Conservation (phyloP, 177 flowering plant genomes). For the Vitis hybrid region DNA sequence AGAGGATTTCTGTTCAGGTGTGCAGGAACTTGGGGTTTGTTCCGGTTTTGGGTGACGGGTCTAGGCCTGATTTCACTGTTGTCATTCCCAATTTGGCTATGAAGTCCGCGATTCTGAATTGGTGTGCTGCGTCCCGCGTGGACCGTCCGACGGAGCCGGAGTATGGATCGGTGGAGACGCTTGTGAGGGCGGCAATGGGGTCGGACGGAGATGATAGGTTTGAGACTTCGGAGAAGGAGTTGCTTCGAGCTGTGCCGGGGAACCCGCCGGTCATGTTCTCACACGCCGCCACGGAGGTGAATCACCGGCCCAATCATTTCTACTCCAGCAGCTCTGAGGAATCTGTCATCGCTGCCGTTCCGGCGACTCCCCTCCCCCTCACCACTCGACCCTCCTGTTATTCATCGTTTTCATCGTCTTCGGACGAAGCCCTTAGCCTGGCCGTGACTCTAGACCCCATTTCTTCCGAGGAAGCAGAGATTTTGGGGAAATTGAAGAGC, state of each 20-base stretch:
- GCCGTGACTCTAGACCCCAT: conserved; percentile 10
- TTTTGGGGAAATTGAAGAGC: conserved; percentile 49
- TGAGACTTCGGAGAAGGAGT: conserved; percentile 48
- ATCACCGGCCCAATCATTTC: conserved; percentile 40
- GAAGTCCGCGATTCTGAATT: conserved; percentile 31
- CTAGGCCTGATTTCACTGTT: conserved; percentile 39
- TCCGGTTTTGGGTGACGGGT: conserved; percentile 27
- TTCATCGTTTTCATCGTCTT: conserved; percentile 49
- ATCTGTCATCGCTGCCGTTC: conserved; percentile 40
- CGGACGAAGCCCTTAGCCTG: conserved; percentile 25
- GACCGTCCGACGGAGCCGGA: conserved; percentile 45
- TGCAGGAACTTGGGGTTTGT: conserved; percentile 29
- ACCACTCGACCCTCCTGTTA: conserved; percentile 66
- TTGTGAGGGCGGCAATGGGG: conserved; percentile 36
- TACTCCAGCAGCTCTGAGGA: conserved; percentile 60
- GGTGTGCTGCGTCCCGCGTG: conserved; percentile 55
- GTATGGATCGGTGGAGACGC: conserved; percentile 29
- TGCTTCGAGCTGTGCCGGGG: conserved; percentile 56
- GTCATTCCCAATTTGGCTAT: conserved; percentile 38
- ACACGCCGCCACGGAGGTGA: conserved; percentile 63
- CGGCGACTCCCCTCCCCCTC: conserved; percentile 52
- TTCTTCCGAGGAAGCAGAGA: conserved; percentile 47
- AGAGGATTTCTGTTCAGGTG: conserved; percentile 40
- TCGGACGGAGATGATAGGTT: conserved; percentile 7
- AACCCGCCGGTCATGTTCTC: conserved; percentile 43